Percentiles rank a stretch among this genome's conserved stretches.
These are phyloP conservation scores for Trichoderma cornu-damae DNA, from an alignment of 2,329 filamentous ascomycete species.

Conservation along the genomic window DNA sequence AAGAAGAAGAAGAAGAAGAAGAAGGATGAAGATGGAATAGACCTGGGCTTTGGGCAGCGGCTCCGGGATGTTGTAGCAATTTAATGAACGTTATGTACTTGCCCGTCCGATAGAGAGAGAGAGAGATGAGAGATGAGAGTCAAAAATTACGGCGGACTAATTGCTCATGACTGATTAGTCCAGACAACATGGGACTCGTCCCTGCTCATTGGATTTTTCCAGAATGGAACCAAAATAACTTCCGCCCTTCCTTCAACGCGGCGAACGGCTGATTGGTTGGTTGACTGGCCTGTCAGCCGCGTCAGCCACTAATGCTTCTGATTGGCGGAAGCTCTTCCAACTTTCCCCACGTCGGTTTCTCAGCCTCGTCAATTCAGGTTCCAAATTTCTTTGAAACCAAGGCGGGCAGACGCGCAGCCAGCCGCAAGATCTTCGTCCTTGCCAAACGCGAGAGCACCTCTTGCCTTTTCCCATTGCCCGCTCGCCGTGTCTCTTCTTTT, in stretches of 20 bases:
- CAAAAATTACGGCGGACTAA: neutral
- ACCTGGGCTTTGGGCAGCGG: neutral
- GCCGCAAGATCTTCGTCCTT: neutral
- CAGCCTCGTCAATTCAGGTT: slow-evolving; percentile 26
- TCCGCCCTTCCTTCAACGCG: too few species aligned
- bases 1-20: neutral
- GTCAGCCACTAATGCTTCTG: slow-evolving; percentile 19
- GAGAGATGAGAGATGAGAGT: slow-evolving; percentile 4
- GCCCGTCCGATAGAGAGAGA: neutral
- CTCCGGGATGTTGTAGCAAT: neutral
- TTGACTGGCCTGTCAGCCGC: neutral
- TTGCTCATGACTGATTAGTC: neutral
- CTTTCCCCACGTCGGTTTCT: slow-evolving; percentile 22
- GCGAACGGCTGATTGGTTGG: slow-evolving; percentile 3
- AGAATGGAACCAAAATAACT: too few species aligned
- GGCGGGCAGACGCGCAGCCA: slow-evolving; percentile 25
- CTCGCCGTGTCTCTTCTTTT: slow-evolving; percentile 17
- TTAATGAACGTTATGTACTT: slow-evolving; percentile 8
- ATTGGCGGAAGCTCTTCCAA: slow-evolving; percentile 37
- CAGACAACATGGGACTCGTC: too few species aligned
- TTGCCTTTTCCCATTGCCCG: slow-evolving; percentile 5
- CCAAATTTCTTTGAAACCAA: slow-evolving; percentile 32
- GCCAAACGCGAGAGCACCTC: slow-evolving; percentile 19
- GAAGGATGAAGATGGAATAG: neutral
- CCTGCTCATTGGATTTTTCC: neutral